Conservation (phyloP, 169 alveolate genomes). For the Cystoisospora suis region DNA sequence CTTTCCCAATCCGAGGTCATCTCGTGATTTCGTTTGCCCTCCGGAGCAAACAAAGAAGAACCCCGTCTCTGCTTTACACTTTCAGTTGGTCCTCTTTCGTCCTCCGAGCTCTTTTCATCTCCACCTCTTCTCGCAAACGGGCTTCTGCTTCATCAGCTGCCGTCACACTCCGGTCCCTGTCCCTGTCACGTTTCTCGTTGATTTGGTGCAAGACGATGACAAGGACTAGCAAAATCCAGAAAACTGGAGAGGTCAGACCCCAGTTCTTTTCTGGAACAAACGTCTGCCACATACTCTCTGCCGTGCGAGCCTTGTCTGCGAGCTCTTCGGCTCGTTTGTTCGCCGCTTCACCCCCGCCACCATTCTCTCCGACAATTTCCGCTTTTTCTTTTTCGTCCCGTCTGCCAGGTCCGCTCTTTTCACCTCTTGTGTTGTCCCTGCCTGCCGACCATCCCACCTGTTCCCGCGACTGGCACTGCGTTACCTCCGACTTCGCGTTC, state of each 20-base stretch:
- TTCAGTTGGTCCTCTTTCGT: background rate
- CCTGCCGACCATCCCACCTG: no score
- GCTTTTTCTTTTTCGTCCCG: no score
- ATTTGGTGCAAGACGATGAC: background rate
- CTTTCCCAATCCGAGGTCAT: no score
- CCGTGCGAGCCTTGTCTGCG: constrained; percentile 13
- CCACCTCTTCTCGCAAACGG: background rate
- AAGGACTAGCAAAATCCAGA: constrained; percentile 17
- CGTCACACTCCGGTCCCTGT: background rate
- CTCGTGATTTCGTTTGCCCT: no score
- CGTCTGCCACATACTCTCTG: constrained; percentile 28
- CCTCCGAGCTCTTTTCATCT: background rate
- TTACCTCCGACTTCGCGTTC: no score
- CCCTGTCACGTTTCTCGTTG: constrained; percentile 12
- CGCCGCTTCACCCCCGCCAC: no score
- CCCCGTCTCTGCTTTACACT: no score
- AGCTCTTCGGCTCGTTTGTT: background rate
- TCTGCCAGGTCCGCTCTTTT: no score
- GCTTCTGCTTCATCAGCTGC: constrained; percentile 5
- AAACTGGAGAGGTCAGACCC: constrained; percentile 22
- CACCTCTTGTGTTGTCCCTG: no score
- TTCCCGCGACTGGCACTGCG: no score
- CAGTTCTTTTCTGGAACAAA: constrained; percentile 12
- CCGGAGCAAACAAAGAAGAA: no score
- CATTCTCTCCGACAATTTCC: no score